Conservation (phyloP, 2,329 filamentous ascomycete genomes). For the Beauveria medogensis region DNA sequence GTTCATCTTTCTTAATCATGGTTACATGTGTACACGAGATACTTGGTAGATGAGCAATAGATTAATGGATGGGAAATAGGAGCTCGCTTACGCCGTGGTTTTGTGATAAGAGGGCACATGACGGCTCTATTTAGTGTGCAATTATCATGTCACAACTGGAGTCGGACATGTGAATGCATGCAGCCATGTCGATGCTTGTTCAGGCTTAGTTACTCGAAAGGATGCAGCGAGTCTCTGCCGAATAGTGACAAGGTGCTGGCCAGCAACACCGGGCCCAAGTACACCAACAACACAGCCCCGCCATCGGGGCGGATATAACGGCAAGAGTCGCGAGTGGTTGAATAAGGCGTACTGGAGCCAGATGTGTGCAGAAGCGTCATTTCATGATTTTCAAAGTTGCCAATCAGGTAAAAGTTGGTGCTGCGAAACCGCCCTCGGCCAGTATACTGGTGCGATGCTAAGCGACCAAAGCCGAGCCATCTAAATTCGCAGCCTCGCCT, state of each 20-base stretch:
- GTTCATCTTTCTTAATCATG: conserved; percentile 4
- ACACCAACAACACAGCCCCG: neutral
- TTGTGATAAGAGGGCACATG: neutral
- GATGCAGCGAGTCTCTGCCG: neutral
- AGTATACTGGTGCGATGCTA: conserved; percentile 3
- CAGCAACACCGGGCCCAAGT: neutral
- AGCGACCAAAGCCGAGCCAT: conserved; percentile 4
- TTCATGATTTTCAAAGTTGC: too few relatives aligned
- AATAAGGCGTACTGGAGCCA: neutral
- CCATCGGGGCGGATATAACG: neutral
- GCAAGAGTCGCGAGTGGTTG: neutral
- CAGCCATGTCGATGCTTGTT: neutral
- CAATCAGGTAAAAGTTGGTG: too few relatives aligned
- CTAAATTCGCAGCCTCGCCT: neutral
- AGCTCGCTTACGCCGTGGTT: neutral
- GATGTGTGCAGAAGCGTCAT: neutral
- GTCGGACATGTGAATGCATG: neutral
- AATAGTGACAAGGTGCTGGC: neutral
- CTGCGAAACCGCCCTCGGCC: neutral
- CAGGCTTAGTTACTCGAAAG: neutral
- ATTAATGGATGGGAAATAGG: neutral
- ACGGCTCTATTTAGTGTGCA: neutral
- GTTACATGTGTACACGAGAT: conserved; percentile 10
- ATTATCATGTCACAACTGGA: neutral
- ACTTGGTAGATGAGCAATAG: neutral